Percentiles rank a stretch among this genome's conserved stretches.
phyloP scores from a whole-genome alignment of 441 rosid genomes.

The Kokia cookei region DNA sequence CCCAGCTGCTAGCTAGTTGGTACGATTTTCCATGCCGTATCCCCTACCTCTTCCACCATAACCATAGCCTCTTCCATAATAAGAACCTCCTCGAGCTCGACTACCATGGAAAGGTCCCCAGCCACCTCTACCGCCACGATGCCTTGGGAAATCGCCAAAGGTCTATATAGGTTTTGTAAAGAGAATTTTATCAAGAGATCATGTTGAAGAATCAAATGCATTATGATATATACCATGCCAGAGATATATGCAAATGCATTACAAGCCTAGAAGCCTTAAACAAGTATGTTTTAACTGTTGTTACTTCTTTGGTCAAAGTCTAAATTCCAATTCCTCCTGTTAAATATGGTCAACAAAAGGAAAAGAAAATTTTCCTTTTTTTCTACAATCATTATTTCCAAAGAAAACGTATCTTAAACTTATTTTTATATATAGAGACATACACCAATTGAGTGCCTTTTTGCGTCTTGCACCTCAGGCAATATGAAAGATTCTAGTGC shows the following conservation, averaged over 20 bases:
- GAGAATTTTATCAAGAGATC: background rate
- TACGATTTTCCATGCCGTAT: constrained; percentile 11
- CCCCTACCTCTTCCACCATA: constrained; percentile 25
- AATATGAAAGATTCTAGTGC: background rate
- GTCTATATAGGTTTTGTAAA: constrained; percentile 15
- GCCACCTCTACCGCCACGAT: constrained; percentile 30
- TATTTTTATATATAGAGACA: too few species aligned
- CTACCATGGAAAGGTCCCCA: constrained; percentile 32
- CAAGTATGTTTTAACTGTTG: background rate
- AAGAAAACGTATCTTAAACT: too few species aligned
- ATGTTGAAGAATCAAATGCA: background rate
- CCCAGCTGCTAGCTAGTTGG: background rate
- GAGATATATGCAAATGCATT: background rate
- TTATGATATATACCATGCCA: background rate
- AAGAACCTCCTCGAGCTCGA: constrained; percentile 23
- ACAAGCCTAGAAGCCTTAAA: background rate
- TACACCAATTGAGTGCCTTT: too few species aligned
- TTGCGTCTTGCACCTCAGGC: too few species aligned
- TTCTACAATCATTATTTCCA: too few species aligned
- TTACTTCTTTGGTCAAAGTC: background rate
- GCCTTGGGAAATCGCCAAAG: constrained; percentile 26
- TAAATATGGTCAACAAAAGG: too few species aligned
- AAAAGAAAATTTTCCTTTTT: too few species aligned
- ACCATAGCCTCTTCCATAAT: constrained; percentile 29
- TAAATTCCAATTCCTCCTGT: background rate